Percentiles rank a stretch among this genome's conserved stretches.
These are phyloP conservation scores for Cryptococcus sp. DNA, from an alignment of 1,284 basidiomycete genomes.

Conservation along the genomic window DNA sequence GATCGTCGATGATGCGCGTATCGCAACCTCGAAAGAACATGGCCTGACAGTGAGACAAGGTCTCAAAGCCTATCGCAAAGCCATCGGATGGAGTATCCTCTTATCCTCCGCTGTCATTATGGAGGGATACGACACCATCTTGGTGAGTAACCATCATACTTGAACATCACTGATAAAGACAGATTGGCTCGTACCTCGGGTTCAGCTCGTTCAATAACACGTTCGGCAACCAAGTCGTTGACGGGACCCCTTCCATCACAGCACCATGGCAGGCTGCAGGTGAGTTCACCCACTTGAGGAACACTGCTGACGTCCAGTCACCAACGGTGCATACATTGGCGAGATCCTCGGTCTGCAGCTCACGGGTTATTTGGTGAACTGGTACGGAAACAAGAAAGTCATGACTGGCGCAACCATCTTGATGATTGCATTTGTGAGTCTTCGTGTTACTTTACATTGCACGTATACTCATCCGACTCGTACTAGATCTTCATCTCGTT, in stretches of 20 bases:
- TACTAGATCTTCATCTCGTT: constrained; percentile 44
- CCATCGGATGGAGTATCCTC: constrained; percentile 48
- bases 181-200: constrained; percentile 19
- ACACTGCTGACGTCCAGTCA: constrained; percentile 4
- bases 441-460: background rate
- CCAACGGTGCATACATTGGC: constrained; percentile 20
- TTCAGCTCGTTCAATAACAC: constrained; percentile 14
- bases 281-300: background rate
- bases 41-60: constrained; percentile 25
- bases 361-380: constrained; percentile 13
- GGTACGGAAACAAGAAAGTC: constrained; percentile 16
- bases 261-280: constrained; percentile 17
- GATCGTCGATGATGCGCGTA: constrained; percentile 7
- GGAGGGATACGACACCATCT: constrained; percentile 44
- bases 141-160: constrained; percentile 9
- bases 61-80: constrained; percentile 44
- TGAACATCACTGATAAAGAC: background rate
- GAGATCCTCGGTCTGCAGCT: constrained; percentile 18
- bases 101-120: constrained; percentile 51
- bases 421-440: constrained; percentile 10
- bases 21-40: constrained; percentile 30
- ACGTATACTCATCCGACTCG: background rate
- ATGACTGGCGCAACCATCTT: constrained; percentile 9
- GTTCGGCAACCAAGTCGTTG: constrained; percentile 15
- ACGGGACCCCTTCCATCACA: constrained; percentile 14